Conservation (phyloP, 2,329 filamentous ascomycete genomes). For the Cladobotryum protrusum region DNA sequence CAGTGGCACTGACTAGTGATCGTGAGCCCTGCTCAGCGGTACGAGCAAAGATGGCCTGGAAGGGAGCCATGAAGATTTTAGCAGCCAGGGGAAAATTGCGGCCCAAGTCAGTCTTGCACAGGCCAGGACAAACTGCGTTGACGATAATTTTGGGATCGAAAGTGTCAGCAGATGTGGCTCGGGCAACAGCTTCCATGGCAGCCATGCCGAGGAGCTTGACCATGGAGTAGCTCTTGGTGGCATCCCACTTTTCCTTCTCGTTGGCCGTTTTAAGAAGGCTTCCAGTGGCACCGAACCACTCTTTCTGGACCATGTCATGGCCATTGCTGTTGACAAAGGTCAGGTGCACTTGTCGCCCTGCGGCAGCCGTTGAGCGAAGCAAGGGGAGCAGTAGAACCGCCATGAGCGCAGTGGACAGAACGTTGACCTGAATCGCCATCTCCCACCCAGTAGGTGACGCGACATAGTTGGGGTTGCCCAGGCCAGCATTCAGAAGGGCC, state of each 20-base stretch:
- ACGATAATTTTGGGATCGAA: slow-evolving; percentile 26
- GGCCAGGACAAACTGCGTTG: slow-evolving; percentile 38
- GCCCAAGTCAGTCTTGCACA: slow-evolving; percentile 35
- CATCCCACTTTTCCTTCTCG: slow-evolving; percentile 15
- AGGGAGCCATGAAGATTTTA: slow-evolving; percentile 14
- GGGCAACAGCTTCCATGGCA: slow-evolving; percentile 31
- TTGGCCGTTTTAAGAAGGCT: slow-evolving; percentile 12
- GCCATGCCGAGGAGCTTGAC: slow-evolving; percentile 29
- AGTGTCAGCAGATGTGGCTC: neutral
- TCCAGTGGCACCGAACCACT: slow-evolving; percentile 9
- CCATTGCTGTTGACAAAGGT: slow-evolving; percentile 31
- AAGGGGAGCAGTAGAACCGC: slow-evolving; percentile 45
- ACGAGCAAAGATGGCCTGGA: slow-evolving; percentile 31
- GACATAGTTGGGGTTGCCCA: slow-evolving; percentile 31
- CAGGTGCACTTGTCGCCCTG: slow-evolving; percentile 24
- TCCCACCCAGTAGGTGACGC: slow-evolving; percentile 40
- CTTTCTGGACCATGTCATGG: slow-evolving; percentile 14
- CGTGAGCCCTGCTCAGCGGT: slow-evolving; percentile 38
- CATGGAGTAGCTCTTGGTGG: slow-evolving; percentile 19
- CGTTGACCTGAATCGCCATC: slow-evolving; percentile 49
- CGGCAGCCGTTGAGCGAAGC: slow-evolving; percentile 27
- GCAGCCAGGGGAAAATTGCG: slow-evolving; percentile 24
- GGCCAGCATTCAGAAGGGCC: slow-evolving; percentile 39
- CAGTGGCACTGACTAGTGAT: slow-evolving; percentile 34
- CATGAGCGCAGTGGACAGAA: slow-evolving; percentile 49